These are phyloP conservation scores for Kockovaella imperatae DNA, from an alignment of 768 basidiomycete genomes.

Conservation along the genomic window DNA sequence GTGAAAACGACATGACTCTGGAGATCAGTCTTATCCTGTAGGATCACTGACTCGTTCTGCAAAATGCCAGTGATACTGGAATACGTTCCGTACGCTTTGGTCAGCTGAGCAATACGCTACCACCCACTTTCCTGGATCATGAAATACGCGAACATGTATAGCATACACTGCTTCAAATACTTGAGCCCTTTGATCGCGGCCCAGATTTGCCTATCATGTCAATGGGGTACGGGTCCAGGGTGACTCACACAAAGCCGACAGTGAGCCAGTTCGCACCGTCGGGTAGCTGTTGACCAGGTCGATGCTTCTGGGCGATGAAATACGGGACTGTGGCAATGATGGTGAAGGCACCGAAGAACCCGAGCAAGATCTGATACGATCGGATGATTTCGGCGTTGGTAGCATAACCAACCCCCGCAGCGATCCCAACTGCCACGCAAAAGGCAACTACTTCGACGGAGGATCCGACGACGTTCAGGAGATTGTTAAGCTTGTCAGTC, in stretches of 20 bases:
- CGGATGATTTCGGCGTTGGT: slow-evolving; percentile 1
- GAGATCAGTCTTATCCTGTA: neutral
- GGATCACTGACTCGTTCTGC: neutral
- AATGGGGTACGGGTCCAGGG: too few relatives aligned
- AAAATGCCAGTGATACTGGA: neutral
- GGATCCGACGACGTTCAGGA: slow-evolving; percentile 11
- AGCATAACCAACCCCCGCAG: slow-evolving; percentile 2
- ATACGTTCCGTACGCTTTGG: too few relatives aligned
- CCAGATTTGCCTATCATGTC: slow-evolving; percentile 12
- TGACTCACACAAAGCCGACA: slow-evolving; percentile 10
- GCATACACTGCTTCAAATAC: slow-evolving; percentile 7
- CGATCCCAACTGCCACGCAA: slow-evolving; percentile 12
- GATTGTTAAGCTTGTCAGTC: slow-evolving; percentile 11
- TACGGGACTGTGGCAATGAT: slow-evolving; percentile 6
- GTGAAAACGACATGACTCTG: neutral
- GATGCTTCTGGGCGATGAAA: slow-evolving; percentile 8
- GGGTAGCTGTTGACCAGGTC: slow-evolving; percentile 16
- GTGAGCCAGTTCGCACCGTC: neutral
- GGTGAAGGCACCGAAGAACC: slow-evolving; percentile 5
- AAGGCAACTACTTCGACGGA: slow-evolving; percentile 1
- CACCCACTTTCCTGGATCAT: slow-evolving; percentile 6
- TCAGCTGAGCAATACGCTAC: too few relatives aligned
- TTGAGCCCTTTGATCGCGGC: slow-evolving; percentile 2
- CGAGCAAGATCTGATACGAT: slow-evolving; percentile 8
- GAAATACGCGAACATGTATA: slow-evolving; percentile 14